phyloP scores from a whole-genome alignment of 495 filamentous ascomycete genomes.

The Parmelia sp. region DNA sequence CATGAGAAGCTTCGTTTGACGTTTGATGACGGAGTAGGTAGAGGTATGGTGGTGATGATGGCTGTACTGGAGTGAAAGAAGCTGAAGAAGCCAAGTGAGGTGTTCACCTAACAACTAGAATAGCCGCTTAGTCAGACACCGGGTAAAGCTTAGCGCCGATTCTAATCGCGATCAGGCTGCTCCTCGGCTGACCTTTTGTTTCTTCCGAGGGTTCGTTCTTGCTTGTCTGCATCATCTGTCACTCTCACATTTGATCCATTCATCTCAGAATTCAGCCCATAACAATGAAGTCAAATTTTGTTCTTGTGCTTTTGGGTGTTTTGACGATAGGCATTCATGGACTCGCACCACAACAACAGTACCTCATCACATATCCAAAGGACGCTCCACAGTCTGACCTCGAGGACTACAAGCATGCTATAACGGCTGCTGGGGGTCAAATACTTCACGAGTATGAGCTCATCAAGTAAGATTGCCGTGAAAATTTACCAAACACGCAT shows the following conservation, averaged over 20 bases:
- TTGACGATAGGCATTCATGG: slow-evolving; percentile 50
- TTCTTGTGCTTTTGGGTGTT: slow-evolving; percentile 46
- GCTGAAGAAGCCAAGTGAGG: background rate
- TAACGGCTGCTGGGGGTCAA: slow-evolving; percentile 52
- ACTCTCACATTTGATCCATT: background rate
- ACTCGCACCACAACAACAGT: slow-evolving; percentile 56
- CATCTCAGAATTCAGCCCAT: background rate
- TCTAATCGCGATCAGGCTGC: no score
- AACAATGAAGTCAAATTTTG: slow-evolving; percentile 54
- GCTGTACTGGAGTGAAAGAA: background rate
- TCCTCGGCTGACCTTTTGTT: no score
- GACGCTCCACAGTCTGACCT: slow-evolving; percentile 65
- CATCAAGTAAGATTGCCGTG: slow-evolving; percentile 43
- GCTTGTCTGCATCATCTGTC: background rate
- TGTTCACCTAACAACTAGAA: background rate
- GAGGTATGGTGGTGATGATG: background rate
- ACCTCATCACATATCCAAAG: slow-evolving; percentile 70
- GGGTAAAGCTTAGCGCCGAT: background rate
- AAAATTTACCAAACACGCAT: background rate
- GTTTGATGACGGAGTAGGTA: background rate
- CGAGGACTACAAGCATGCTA: slow-evolving; percentile 60
- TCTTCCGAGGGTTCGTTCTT: background rate
- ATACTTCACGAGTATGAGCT: slow-evolving; percentile 46
- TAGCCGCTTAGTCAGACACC: background rate
- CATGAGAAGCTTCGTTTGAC: background rate